A percentile compares a stretch with the other conserved stretches of the same genome.
These are phyloP conservation scores for Fraxinus greggii DNA, from an alignment of 305 asterid genomes.

Conservation along the genomic window DNA sequence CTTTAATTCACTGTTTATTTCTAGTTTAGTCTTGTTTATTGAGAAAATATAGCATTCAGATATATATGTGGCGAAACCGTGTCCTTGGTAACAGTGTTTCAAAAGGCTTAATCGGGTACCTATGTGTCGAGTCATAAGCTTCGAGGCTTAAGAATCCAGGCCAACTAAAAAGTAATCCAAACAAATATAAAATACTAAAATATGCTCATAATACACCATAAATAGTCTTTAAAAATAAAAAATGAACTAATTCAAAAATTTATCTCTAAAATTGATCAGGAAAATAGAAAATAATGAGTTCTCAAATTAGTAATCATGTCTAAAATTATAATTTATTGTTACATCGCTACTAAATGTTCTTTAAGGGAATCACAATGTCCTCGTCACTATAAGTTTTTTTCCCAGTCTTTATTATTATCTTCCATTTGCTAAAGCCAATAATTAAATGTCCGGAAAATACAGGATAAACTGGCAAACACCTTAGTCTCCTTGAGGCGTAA, in stretches of 20 bases:
- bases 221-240: not conserved
- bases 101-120: not conserved
- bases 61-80: not conserved
- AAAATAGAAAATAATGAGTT: not conserved
- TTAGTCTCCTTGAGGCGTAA: not conserved
- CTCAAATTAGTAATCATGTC: not conserved
- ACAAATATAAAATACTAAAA: not conserved
- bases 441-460: not conserved
- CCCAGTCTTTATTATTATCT: not conserved
- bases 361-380: not conserved
- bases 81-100: not conserved
- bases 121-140: not conserved
- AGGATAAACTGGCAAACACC: not conserved
- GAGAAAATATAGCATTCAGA: not conserved
- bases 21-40: not conserved
- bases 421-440: not conserved
- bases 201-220: not conserved
- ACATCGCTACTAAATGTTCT: not conserved
- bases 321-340: not conserved
- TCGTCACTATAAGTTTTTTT: not conserved
- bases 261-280: not conserved
- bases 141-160: not conserved
- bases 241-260: not conserved
- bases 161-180: not conserved
- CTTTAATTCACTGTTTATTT: not conserved